These are phyloP conservation scores for Boletus edulis DNA, from an alignment of 768 basidiomycete species.

Conservation along the genomic window DNA sequence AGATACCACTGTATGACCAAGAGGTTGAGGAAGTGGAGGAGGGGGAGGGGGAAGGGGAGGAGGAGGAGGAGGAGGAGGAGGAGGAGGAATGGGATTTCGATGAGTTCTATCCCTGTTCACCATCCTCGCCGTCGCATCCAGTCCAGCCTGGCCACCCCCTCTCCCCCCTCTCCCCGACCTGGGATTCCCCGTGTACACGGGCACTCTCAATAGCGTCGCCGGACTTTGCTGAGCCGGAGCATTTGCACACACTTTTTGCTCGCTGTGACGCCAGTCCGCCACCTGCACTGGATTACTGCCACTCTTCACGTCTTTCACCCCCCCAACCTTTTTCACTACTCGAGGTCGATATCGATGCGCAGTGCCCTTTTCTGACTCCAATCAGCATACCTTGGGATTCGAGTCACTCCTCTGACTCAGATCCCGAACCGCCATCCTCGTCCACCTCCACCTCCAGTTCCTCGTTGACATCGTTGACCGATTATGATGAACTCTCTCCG, in stretches of 20 bases:
- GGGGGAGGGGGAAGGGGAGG: not conserved
- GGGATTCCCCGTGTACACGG: slow-evolving; percentile 20
- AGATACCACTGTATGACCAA: slow-evolving; percentile 13
- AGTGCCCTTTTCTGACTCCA: slow-evolving; percentile 17
- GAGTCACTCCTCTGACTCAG: slow-evolving; percentile 7
- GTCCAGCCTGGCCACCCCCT: slow-evolving; percentile 19
- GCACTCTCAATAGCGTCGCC: slow-evolving; percentile 12
- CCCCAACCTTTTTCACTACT: slow-evolving; percentile 23
- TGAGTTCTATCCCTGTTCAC: slow-evolving; percentile 15
- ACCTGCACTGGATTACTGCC: slow-evolving; percentile 11
- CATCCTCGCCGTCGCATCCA: slow-evolving; percentile 15
- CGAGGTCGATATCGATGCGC: slow-evolving; percentile 21
- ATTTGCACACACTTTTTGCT: slow-evolving; percentile 18
- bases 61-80: not conserved
- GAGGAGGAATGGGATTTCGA: slow-evolving; percentile 13
- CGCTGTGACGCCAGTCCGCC: slow-evolving; percentile 9
- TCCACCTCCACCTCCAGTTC: slow-evolving; percentile 8
- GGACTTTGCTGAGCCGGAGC: slow-evolving; percentile 19
- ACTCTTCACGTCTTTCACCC: slow-evolving; percentile 16
- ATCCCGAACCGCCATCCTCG: slow-evolving; percentile 13
- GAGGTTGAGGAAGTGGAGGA: slow-evolving; percentile 14
- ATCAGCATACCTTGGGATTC: slow-evolving; percentile 25
- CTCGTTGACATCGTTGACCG: slow-evolving; percentile 24
- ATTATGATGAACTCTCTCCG: slow-evolving; percentile 16
- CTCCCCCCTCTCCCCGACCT: slow-evolving; percentile 37